Conservation (phyloP, 345 rosid species). For the Combretum micranthum region DNA sequence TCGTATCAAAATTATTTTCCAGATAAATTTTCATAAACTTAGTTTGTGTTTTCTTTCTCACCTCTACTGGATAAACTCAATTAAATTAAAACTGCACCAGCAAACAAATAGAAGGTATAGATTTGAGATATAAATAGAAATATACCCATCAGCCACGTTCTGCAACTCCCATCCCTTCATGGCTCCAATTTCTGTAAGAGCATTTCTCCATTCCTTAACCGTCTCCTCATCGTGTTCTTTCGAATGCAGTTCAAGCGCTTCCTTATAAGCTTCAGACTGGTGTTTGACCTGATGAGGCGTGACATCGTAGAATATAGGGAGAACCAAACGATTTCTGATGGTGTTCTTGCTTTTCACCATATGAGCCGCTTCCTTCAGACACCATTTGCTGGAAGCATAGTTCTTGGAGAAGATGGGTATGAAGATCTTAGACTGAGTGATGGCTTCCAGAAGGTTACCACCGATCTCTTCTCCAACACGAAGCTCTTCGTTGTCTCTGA, state of each 20-base stretch:
- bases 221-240: neutral
- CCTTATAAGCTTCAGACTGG: neutral
- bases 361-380: neutral
- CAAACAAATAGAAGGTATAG: too few relatives aligned
- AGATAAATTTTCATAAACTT: too few relatives aligned
- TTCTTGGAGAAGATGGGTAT: slow-evolving; percentile 5
- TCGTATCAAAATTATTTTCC: too few relatives aligned
- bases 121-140: too few relatives aligned
- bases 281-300: neutral
- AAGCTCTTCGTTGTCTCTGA: slow-evolving; percentile 1
- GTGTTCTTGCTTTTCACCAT: neutral
- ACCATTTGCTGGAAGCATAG: neutral
- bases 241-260: neutral
- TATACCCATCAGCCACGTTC: too few relatives aligned
- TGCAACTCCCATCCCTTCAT: too few relatives aligned
- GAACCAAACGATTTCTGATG: neutral
- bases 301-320: slow-evolving; percentile 3
- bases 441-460: neutral
- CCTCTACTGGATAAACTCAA: too few relatives aligned
- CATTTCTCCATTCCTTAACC: too few relatives aligned
- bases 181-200: too few relatives aligned
- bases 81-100: too few relatives aligned
- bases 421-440: neutral
- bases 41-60: too few relatives aligned
- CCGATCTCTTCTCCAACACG: neutral